phyloP scores from a whole-genome alignment of 1,139 yeast genomes.

The Nematodospora anomalae region DNA sequence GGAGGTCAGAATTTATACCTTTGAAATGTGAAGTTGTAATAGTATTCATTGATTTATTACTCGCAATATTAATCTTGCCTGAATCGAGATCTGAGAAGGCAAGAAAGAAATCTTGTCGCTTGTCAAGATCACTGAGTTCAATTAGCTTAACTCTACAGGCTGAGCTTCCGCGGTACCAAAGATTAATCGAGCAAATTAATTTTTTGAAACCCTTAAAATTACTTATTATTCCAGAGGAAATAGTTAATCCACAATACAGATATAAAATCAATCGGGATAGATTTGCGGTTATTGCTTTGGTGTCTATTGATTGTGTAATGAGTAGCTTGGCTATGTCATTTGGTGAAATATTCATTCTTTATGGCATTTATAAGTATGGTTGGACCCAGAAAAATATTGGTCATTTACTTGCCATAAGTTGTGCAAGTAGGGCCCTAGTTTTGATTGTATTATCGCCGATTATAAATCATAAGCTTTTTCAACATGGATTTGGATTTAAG shows the following conservation, averaged over 20 bases:
- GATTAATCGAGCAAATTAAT: conserved; percentile 16
- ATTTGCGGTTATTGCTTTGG: conserved; percentile 43
- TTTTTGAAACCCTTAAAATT: conserved; percentile 51
- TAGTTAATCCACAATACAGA: conserved; percentile 18
- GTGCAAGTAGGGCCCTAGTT: conserved; percentile 42
- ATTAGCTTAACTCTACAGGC: conserved; percentile 7
- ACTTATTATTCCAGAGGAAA: conserved; percentile 39
- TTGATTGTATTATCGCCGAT: conserved; percentile 38
- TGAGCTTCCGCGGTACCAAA: conserved; percentile 3
- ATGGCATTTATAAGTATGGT: conserved; percentile 55
- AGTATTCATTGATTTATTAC: conserved; percentile 26
- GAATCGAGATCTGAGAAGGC: conserved; percentile 58
- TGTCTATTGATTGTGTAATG: conserved; percentile 47
- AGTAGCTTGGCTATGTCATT: conserved; percentile 37
- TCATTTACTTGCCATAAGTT: conserved; percentile 53
- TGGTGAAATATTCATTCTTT: conserved; percentile 53
- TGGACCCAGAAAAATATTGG: conserved; percentile 67
- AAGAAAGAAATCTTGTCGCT: conserved; percentile 48
- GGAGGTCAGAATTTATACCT: conserved; percentile 28
- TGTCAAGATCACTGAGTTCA: conserved; percentile 22
- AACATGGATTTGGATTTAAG: conserved; percentile 28
- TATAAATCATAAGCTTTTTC: conserved; percentile 29
- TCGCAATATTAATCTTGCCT: conserved; percentile 45
- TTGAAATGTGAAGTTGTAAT: conserved; percentile 29
- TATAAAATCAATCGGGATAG: conserved; percentile 20